phyloP scores from a whole-genome alignment of 805 yeast species.

The Cyberlindnera japonica region DNA sequence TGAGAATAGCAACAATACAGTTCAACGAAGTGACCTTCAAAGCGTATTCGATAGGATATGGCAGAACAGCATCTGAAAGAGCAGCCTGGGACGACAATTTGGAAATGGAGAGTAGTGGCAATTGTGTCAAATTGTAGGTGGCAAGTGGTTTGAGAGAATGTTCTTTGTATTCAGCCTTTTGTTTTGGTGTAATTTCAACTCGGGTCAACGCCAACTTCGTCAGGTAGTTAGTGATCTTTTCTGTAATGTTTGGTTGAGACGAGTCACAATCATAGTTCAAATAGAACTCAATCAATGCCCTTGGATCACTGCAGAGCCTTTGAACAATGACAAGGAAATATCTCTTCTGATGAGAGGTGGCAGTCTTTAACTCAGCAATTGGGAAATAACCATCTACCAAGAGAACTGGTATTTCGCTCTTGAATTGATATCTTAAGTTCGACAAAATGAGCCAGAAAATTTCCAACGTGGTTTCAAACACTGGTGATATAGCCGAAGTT shows the following conservation, averaged over 20 bases:
- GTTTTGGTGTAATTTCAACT: constrained; percentile 67
- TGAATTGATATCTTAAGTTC: constrained; percentile 81
- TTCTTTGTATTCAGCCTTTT: constrained; percentile 54
- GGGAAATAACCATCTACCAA: constrained; percentile 92
- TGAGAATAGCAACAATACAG: constrained; percentile 75
- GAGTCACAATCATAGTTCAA: constrained; percentile 93
- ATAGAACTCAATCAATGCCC: constrained; percentile 87
- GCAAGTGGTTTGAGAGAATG: constrained; percentile 54
- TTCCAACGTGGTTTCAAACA: constrained; percentile 86
- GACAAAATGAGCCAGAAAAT: constrained; percentile 88
- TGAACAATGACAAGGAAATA: constrained; percentile 79
- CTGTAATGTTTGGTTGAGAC: constrained; percentile 78
- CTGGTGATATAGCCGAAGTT: constrained; percentile 85
- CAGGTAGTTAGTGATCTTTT: constrained; percentile 72
- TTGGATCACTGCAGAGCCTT: constrained; percentile 81
- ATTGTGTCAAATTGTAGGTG: constrained; percentile 66
- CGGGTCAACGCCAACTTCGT: constrained; percentile 63
- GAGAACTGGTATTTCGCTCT: constrained; percentile 90
- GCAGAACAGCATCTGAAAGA: constrained; percentile 45
- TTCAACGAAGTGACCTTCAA: constrained; percentile 77
- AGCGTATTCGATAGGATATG: constrained; percentile 77
- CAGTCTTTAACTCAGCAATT: constrained; percentile 84
- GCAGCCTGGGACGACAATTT: constrained; percentile 50
- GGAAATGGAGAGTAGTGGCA: constrained; percentile 73
- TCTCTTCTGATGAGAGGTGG: constrained; percentile 90